These are phyloP conservation scores for Komagataella ulmi DNA, from an alignment of 805 yeast species.

Conservation along the genomic window DNA sequence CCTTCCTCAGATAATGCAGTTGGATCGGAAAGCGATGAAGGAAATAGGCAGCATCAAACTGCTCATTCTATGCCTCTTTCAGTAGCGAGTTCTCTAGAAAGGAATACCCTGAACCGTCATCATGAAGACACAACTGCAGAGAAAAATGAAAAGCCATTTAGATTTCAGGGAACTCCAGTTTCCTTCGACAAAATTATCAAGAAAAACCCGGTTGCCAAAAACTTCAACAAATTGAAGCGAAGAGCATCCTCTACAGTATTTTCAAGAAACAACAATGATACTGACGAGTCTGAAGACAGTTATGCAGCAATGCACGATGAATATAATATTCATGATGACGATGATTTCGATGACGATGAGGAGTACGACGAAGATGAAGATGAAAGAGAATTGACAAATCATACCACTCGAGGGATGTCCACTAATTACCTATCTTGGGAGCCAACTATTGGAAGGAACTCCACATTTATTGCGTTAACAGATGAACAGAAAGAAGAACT, in stretches of 20 bases:
- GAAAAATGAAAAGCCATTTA: neutral
- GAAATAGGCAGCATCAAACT: neutral
- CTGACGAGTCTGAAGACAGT: neutral
- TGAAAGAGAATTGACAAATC: constrained; percentile 18
- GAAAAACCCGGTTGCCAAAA: neutral
- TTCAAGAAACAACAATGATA: neutral
- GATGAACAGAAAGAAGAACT: constrained; percentile 83
- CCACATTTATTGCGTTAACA: constrained; percentile 73
- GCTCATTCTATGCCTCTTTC: neutral
- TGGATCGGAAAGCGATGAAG: neutral
- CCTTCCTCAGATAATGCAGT: neutral
- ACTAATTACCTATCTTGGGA: constrained; percentile 74
- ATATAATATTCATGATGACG: constrained; percentile 6
- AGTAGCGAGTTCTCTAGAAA: neutral
- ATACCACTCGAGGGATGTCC: constrained; percentile 22
- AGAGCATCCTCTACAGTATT: neutral
- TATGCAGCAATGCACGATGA: constrained; percentile 5
- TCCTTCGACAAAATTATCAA: neutral
- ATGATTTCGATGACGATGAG: constrained; percentile 4
- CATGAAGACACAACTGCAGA: neutral
- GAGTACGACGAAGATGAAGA: constrained; percentile 11
- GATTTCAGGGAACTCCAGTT: neutral
- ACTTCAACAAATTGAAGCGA: neutral
- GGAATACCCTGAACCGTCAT: neutral
- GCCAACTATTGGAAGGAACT: constrained; percentile 88